Percentiles rank a stretch among this genome's conserved stretches.
These are phyloP conservation scores for Naganishia sp. DNA, from an alignment of 1,284 basidiomycete genomes.

Conservation along the genomic window DNA sequence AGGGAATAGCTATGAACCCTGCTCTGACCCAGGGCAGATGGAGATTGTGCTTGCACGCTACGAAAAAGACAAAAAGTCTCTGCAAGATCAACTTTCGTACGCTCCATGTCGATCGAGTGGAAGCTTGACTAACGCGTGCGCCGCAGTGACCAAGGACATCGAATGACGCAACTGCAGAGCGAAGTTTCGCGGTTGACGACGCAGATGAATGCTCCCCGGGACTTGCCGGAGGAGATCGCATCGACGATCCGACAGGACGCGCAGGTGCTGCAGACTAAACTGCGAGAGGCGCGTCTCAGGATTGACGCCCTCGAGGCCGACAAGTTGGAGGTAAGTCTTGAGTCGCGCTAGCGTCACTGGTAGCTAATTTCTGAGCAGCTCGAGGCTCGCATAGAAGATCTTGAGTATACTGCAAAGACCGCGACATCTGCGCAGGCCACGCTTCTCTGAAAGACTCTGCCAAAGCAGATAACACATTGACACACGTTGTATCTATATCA, in stretches of 20 bases:
- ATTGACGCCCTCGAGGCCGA: constrained; percentile 27
- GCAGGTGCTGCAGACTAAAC: constrained; percentile 14
- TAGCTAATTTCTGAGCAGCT: constrained; percentile 11
- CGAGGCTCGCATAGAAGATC: constrained; percentile 24
- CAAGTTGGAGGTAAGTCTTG: constrained; percentile 18
- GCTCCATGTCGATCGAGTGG: neutral
- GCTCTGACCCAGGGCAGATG: constrained; percentile 12
- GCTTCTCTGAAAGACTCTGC: constrained; percentile 4
- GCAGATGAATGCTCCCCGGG: neutral
- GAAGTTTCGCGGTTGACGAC: constrained; percentile 6
- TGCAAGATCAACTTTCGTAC: constrained; percentile 13
- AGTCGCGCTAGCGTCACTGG: neutral
- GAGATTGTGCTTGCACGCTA: constrained; percentile 22
- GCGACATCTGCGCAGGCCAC: constrained; percentile 4
- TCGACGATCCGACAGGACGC: constrained; percentile 23
- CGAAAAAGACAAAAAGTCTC: constrained; percentile 19
- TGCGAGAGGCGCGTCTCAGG: constrained; percentile 5
- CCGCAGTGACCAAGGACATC: neutral
- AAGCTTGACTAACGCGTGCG: neutral
- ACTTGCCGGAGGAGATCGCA: constrained; percentile 13
- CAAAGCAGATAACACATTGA: neutral
- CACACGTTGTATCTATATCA: constrained; percentile 24
- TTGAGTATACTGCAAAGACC: constrained; percentile 14
- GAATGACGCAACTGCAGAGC: constrained; percentile 1
- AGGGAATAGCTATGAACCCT: neutral